phyloP scores from a whole-genome alignment of 2,329 filamentous ascomycete species.

The Cladobotryum protrusum region DNA sequence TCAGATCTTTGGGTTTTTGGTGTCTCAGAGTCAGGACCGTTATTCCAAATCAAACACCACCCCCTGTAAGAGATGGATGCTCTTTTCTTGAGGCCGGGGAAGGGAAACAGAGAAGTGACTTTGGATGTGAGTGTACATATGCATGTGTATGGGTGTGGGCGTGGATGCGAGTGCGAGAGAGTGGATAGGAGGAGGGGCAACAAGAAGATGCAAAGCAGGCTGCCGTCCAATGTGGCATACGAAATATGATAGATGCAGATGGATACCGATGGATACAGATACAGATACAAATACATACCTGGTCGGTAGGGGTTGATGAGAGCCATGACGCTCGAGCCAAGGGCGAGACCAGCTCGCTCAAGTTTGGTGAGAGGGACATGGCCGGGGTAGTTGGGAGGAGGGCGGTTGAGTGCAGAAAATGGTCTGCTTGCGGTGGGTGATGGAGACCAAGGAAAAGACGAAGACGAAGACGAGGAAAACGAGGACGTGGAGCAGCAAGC shows the following conservation, averaged over 20 bases:
- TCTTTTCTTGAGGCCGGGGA: background rate
- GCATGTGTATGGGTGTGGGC: too few relatives aligned
- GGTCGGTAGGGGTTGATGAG: slow-evolving; percentile 72
- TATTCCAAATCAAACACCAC: background rate
- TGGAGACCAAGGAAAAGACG: slow-evolving; percentile 9
- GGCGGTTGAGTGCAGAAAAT: slow-evolving; percentile 82
- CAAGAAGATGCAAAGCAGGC: background rate
- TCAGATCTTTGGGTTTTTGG: slow-evolving; percentile 81
- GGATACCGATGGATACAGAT: too few relatives aligned
- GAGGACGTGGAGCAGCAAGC: too few relatives aligned
- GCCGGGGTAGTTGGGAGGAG: slow-evolving; percentile 79
- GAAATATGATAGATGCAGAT: too few relatives aligned
- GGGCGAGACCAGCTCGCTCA: slow-evolving; percentile 67
- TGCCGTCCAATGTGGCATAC: too few relatives aligned
- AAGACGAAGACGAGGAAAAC: slow-evolving; percentile 13
- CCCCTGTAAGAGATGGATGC: background rate
- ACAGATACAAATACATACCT: slow-evolving; percentile 40
- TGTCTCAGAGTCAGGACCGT: background rate
- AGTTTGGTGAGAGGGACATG: slow-evolving; percentile 80
- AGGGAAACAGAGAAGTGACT: background rate
- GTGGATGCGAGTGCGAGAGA: too few relatives aligned
- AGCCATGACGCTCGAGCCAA: slow-evolving; percentile 58
- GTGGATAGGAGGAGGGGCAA: background rate
- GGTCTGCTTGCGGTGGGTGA: slow-evolving; percentile 4
- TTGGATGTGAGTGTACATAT: too few relatives aligned